phyloP scores from a whole-genome alignment of 495 filamentous ascomycete genomes.

The Usnea hakonensis region DNA sequence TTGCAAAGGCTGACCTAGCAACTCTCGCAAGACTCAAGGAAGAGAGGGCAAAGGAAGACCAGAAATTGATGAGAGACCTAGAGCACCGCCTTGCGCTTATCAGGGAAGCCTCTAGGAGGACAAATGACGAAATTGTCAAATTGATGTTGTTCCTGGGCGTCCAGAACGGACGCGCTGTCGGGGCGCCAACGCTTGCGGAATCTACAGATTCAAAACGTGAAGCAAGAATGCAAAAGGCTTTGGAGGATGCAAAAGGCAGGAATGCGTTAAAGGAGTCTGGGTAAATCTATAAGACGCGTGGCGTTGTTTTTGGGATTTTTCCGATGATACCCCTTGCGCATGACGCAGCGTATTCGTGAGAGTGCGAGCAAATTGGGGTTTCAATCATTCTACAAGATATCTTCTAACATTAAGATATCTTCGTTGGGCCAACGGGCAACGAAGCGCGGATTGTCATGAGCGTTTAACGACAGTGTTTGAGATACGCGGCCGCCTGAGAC shows the following conservation, averaged over 20 bases:
- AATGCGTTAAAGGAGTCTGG: constrained; percentile 35
- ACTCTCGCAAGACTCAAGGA: constrained; percentile 38
- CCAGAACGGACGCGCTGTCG: constrained; percentile 35
- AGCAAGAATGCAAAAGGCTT: constrained; percentile 39
- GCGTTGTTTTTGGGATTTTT: not conserved
- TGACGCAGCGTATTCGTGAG: not conserved
- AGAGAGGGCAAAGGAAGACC: constrained; percentile 47
- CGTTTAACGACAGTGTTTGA: too few relatives aligned
- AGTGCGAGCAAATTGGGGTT: not conserved
- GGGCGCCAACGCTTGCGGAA: constrained; percentile 21
- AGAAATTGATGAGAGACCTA: constrained; percentile 39
- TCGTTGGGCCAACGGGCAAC: not conserved
- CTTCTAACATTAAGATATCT: not conserved
- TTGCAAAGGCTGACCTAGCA: constrained; percentile 37
- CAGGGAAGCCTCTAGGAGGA: constrained; percentile 23
- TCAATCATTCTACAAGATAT: not conserved
- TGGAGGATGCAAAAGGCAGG: constrained; percentile 44
- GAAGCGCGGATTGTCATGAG: too few relatives aligned
- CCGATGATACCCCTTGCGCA: constrained; percentile 11
- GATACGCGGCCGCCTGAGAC: too few relatives aligned
- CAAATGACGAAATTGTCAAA: constrained; percentile 27
- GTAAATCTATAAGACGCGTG: constrained; percentile 5
- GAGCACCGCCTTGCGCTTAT: constrained; percentile 36
- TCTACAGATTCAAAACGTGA: constrained; percentile 34
- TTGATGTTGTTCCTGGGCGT: constrained; percentile 34